Evolutionary conservation across 768 basidiomycete genomes (phyloP).

Genomic region (Russula ochroleuca): DNA sequence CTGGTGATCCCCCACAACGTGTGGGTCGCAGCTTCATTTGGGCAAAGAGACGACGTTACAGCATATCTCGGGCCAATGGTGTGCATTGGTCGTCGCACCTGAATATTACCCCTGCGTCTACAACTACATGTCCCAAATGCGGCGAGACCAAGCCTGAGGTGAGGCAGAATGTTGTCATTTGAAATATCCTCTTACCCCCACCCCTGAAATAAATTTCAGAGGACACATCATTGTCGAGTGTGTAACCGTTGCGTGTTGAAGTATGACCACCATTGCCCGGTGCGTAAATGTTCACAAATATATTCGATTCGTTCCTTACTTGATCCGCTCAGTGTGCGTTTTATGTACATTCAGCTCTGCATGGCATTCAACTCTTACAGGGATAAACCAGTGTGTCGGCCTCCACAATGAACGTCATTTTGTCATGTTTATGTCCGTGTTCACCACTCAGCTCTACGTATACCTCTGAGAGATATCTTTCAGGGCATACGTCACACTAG

Average conservation of each 20-base stretch:
- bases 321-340: conserved; percentile 18
- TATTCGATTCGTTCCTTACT: conserved; percentile 2
- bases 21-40: conserved; percentile 48
- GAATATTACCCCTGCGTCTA: conserved; percentile 48
- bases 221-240: conserved; percentile 89
- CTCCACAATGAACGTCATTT: conserved; percentile 95
- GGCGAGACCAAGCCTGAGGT: conserved; percentile 25
- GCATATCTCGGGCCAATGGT: conserved; percentile 36
- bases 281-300: conserved; percentile 42
- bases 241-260: conserved; percentile 88
- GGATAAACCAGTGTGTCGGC: conserved; percentile 98
- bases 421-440: conserved; percentile 81
- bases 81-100: conserved; percentile 50
- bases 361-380: conserved; percentile 38
- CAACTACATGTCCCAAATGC: conserved; percentile 22
- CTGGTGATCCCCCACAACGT: conserved; percentile 50
- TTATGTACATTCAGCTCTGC: background rate
- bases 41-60: conserved; percentile 44
- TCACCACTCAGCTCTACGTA: background rate
- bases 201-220: conserved; percentile 42
- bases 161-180: background rate
- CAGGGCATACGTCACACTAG: conserved; percentile 77
- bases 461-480: background rate
- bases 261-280: conserved; percentile 89
- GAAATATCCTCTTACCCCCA: background rate